Evolutionary conservation across 2,329 filamentous ascomycete genomes (phyloP).

Genomic region (Sporothrix sp.): DNA sequence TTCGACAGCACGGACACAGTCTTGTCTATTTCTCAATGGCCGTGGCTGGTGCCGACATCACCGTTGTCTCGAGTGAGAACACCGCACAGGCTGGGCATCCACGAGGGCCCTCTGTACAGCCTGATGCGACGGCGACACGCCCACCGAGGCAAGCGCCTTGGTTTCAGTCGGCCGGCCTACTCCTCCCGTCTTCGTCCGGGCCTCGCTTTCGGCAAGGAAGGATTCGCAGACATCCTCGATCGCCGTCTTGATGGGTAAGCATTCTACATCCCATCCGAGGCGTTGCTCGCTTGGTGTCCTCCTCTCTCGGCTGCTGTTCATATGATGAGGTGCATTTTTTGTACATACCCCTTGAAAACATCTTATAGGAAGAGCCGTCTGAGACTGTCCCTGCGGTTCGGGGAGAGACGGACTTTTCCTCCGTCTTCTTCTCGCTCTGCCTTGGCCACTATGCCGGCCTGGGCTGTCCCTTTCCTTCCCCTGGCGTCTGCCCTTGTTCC

Average conservation of each 20-base stretch:
- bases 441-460: not conserved
- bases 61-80: too few species aligned
- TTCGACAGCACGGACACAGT: too few species aligned
- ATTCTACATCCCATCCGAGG: too few species aligned
- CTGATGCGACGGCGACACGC: too few species aligned
- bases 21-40: too few species aligned
- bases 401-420: not conserved
- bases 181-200: not conserved
- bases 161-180: too few species aligned
- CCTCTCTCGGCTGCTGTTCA: constrained; percentile 3
- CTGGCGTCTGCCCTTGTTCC: not conserved
- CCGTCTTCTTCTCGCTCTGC: not conserved
- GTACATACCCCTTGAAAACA: constrained; percentile 23
- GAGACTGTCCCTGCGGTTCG: constrained; percentile 24
- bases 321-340: constrained; percentile 28
- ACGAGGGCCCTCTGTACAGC: too few species aligned
- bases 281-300: not conserved
- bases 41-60: too few species aligned
- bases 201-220: too few species aligned
- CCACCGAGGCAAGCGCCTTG: too few species aligned
- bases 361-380: constrained; percentile 35
- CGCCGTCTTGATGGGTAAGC: not conserved
- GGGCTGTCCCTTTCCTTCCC: not conserved
- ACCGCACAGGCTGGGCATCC: too few species aligned
- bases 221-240: too few species aligned